Evolutionary conservation across 768 basidiomycete species (phyloP).

Genomic region (Pleurotus sapidus): DNA sequence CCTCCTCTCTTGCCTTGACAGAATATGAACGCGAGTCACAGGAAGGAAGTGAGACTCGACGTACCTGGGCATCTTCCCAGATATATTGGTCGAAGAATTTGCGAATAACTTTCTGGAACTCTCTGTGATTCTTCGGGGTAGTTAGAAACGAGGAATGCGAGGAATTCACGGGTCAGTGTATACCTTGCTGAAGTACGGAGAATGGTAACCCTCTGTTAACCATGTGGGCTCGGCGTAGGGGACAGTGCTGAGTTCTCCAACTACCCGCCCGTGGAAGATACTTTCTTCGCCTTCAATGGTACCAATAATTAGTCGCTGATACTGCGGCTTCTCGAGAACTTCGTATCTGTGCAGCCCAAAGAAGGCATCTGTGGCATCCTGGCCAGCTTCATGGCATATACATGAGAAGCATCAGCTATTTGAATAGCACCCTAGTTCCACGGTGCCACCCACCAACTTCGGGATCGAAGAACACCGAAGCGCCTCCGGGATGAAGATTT

Average conservation of each 20-base stretch:
- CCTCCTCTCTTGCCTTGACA: slow-evolving; percentile 70
- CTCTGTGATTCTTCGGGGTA: slow-evolving; percentile 46
- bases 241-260: slow-evolving; percentile 66
- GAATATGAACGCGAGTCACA: slow-evolving; percentile 17
- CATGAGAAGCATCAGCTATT: background rate
- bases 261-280: slow-evolving; percentile 42
- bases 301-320: slow-evolving; percentile 74
- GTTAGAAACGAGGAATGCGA: slow-evolving; percentile 7
- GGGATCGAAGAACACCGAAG: slow-evolving; percentile 69
- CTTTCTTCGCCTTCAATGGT: slow-evolving; percentile 60
- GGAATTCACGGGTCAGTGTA: slow-evolving; percentile 28
- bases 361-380: slow-evolving; percentile 87
- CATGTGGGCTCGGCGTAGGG: slow-evolving; percentile 92
- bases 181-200: slow-evolving; percentile 74
- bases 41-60: slow-evolving; percentile 9
- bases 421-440: slow-evolving; percentile 21
- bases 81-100: slow-evolving; percentile 72
- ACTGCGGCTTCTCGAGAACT: slow-evolving; percentile 74
- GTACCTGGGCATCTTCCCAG: slow-evolving; percentile 45
- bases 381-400: slow-evolving; percentile 54
- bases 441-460: slow-evolving; percentile 66
- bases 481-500: slow-evolving; percentile 81
- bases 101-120: slow-evolving; percentile 59
- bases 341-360: slow-evolving; percentile 88
- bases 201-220: slow-evolving; percentile 60